Evolutionary conservation across 1,139 yeast genomes (phyloP).

Genomic region (Scheffersomyces illinoinensis): DNA sequence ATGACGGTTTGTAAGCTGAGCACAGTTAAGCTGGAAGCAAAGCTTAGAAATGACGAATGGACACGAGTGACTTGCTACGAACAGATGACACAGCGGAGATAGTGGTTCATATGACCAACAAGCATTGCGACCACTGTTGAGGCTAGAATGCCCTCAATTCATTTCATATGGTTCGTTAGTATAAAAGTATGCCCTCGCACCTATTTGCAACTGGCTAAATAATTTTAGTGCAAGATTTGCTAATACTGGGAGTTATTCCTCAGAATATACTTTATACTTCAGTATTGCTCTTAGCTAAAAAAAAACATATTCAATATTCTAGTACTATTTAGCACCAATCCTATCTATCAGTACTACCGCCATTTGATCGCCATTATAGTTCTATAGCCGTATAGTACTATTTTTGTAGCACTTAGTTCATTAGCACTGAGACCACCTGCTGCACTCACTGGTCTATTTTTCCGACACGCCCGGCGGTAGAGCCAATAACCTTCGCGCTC

Average conservation of each 20-base stretch:
- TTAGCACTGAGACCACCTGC: background rate
- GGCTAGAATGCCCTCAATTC: background rate
- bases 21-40: background rate
- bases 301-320: background rate
- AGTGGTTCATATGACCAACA: background rate
- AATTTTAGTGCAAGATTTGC: background rate
- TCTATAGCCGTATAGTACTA: no score
- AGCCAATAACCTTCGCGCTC: background rate
- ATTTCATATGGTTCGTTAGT: background rate
- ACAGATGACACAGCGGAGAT: background rate
- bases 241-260: background rate
- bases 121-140: background rate
- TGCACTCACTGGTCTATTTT: background rate
- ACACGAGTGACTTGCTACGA: no score
- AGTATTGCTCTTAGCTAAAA: background rate
- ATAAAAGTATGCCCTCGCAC: background rate
- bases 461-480: background rate
- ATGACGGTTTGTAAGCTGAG: background rate
- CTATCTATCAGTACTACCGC: background rate
- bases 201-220: background rate
- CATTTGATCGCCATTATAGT: no score
- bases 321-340: background rate
- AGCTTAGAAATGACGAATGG: background rate
- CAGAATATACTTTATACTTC: background rate
- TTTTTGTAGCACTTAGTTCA: background rate